Evolutionary conservation across 2,329 filamentous ascomycete species (phyloP).

Genomic region (Paracoccidioides brasiliensis): DNA sequence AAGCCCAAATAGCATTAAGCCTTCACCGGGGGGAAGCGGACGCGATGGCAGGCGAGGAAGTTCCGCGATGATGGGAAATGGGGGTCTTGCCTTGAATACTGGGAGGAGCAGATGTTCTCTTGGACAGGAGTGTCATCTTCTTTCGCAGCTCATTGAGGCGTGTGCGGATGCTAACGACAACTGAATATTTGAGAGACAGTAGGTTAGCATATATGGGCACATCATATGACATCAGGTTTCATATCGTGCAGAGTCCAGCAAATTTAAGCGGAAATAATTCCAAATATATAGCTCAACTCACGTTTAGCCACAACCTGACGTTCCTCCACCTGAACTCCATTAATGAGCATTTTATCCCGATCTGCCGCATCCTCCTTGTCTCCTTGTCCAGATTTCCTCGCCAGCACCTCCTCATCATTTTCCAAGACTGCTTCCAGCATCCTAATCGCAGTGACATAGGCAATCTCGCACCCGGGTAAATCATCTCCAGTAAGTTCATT

Average conservation of each 20-base stretch:
- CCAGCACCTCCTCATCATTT: conserved; percentile 47
- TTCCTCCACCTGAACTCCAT: conserved; percentile 35
- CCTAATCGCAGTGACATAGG: conserved; percentile 82
- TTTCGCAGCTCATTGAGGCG: conserved; percentile 36
- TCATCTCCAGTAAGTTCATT: conserved; percentile 88
- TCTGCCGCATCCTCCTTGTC: conserved; percentile 14
- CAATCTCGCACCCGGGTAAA: conserved; percentile 73
- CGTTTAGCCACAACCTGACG: conserved; percentile 37
- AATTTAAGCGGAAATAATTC: not conserved
- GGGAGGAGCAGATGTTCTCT: conserved; percentile 33
- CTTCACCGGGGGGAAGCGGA: conserved; percentile 18
- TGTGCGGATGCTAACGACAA: conserved; percentile 37
- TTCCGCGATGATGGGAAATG: conserved; percentile 15
- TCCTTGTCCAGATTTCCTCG: conserved; percentile 16
- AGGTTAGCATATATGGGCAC: not conserved
- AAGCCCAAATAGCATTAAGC: not conserved
- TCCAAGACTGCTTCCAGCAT: conserved; percentile 94
- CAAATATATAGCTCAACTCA: conserved; percentile 22
- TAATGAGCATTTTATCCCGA: conserved; percentile 26
- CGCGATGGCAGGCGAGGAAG: conserved; percentile 21
- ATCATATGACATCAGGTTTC: not conserved
- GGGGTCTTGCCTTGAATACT: conserved; percentile 16
- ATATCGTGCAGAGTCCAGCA: not conserved
- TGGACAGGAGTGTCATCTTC: conserved; percentile 37
- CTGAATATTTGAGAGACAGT: conserved; percentile 16